Conservation (phyloP, 257 asterid species). For the Capsicum rhomboideum region DNA sequence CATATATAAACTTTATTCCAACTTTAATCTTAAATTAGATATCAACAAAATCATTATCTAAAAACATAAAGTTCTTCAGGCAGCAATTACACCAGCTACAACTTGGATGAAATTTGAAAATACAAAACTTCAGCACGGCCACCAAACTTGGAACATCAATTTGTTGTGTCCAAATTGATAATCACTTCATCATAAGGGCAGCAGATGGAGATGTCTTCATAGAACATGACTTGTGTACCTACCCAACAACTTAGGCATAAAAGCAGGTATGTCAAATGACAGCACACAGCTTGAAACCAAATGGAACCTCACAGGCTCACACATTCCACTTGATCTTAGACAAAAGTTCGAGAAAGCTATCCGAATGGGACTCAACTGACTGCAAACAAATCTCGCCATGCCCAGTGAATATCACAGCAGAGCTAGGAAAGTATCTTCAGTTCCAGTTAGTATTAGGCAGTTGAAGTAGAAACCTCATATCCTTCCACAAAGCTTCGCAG, state of each 20-base stretch:
- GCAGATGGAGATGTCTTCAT: not conserved
- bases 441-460: not conserved
- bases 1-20: not conserved
- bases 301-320: not conserved
- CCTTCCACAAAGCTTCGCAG: constrained; percentile 46
- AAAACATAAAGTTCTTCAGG: not conserved
- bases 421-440: not conserved
- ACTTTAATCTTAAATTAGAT: not conserved
- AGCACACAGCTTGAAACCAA: not conserved
- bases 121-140: not conserved
- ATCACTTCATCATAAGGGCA: not conserved
- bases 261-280: not conserved
- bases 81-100: not conserved
- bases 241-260: not conserved
- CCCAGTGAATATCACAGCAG: not conserved
- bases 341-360: not conserved
- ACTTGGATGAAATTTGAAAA: not conserved
- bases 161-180: not conserved
- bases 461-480: constrained; percentile 31
- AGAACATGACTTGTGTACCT: not conserved
- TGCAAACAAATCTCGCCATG: not conserved
- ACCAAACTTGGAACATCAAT: not conserved
- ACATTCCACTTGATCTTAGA: not conserved
- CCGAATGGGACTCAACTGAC: not conserved
- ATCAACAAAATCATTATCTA: not conserved